Conservation (phyloP, 2,329 filamentous ascomycete genomes). For the Domatiomyces globalis region DNA sequence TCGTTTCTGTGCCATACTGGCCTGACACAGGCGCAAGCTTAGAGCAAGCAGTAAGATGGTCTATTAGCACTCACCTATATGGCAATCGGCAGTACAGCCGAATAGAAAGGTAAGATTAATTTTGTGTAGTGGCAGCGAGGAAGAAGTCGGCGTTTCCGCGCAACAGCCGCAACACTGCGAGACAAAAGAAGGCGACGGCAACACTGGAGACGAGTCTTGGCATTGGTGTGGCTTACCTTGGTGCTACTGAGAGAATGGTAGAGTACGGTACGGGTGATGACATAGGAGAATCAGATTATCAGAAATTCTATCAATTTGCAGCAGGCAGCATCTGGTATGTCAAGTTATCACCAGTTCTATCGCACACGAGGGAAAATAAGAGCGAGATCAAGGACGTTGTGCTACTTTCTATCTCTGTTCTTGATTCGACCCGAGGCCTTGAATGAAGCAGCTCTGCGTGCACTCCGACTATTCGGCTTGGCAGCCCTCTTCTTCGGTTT, state of each 20-base stretch:
- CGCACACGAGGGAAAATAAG: background rate
- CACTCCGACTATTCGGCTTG: constrained; percentile 25
- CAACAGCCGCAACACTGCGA: too few relatives aligned
- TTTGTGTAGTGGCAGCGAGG: background rate
- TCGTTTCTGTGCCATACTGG: background rate
- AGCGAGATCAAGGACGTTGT: background rate
- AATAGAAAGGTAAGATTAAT: background rate
- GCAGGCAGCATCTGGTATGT: too few relatives aligned
- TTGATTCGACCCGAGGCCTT: constrained; percentile 25
- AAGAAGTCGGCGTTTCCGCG: too few relatives aligned
- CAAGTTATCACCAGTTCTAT: too few relatives aligned
- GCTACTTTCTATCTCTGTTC: constrained; percentile 5
- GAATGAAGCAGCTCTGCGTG: constrained; percentile 30
- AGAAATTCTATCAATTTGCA: too few relatives aligned
- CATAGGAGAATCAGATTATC: too few relatives aligned
- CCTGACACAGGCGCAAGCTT: background rate
- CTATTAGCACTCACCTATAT: background rate
- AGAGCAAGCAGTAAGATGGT: background rate
- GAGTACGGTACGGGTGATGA: too few relatives aligned
- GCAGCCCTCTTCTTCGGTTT: constrained; percentile 20
- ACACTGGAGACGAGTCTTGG: too few relatives aligned
- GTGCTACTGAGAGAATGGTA: too few relatives aligned
- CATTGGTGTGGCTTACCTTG: too few relatives aligned
- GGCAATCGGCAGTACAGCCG: background rate
- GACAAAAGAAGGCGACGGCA: too few relatives aligned